Conservation (phyloP, 2,329 filamentous ascomycete genomes). For the Ceratocystis variospora region DNA sequence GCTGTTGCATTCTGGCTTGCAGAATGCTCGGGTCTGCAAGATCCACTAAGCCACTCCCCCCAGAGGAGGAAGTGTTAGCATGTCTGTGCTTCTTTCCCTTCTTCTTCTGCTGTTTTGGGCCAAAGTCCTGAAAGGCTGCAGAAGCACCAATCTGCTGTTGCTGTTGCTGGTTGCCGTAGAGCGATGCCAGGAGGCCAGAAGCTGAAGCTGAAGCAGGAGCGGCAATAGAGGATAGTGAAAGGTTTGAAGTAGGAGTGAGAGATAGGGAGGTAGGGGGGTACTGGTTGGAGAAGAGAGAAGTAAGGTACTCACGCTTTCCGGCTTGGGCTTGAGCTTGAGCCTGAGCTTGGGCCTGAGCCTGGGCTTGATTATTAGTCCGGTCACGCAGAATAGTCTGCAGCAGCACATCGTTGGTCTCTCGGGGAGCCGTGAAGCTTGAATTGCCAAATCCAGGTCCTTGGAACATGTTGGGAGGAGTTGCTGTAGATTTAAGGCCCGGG, state of each 20-base stretch:
- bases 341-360: slow-evolving; percentile 54
- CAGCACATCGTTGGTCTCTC: slow-evolving; percentile 57
- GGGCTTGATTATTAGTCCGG: slow-evolving; percentile 40
- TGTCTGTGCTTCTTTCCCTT: slow-evolving; percentile 99
- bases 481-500: slow-evolving; percentile 86
- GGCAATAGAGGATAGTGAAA: slow-evolving; percentile 69
- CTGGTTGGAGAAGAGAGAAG: slow-evolving; percentile 83
- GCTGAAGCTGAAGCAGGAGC: slow-evolving; percentile 75
- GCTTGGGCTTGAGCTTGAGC: slow-evolving; percentile 26
- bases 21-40: slow-evolving; percentile 99
- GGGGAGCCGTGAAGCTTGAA: slow-evolving; percentile 53
- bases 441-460: slow-evolving; percentile 75
- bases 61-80: slow-evolving; percentile 99
- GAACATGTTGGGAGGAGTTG: slow-evolving; percentile 89
- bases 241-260: slow-evolving; percentile 82
- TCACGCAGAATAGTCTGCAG: slow-evolving; percentile 71
- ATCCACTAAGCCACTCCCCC: slow-evolving; percentile 98
- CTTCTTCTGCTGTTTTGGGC: slow-evolving; percentile 98
- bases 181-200: slow-evolving; percentile 79
- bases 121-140: slow-evolving; percentile 79
- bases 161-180: slow-evolving; percentile 62
- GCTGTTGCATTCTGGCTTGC: slow-evolving; percentile 81
- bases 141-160: slow-evolving; percentile 24
- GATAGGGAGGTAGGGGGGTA: slow-evolving; percentile 68
- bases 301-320: slow-evolving; percentile 96